Conservation (phyloP, 176 grass and related monocot species). For the Metroxylon sagu region DNA sequence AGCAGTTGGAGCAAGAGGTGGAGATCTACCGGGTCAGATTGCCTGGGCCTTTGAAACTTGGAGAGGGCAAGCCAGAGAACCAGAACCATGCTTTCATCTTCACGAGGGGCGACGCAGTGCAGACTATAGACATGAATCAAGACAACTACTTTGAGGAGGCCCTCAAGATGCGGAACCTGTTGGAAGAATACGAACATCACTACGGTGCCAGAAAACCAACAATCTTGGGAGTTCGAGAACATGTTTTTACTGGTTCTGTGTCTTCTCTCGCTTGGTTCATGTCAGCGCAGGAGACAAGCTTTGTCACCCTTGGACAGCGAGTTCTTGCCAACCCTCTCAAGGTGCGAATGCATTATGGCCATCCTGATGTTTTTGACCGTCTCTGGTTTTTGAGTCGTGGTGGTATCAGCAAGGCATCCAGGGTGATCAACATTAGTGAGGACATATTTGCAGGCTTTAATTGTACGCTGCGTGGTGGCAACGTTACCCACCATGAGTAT, state of each 20-base stretch:
- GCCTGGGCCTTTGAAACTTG: conserved; percentile 78
- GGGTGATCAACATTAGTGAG: conserved; percentile 94
- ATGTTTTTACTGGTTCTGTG: conserved; percentile 97
- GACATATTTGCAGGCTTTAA: conserved; percentile 99
- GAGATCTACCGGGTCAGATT: conserved; percentile 88
- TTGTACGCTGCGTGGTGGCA: conserved; percentile 90
- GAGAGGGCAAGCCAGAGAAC: conserved; percentile 97
- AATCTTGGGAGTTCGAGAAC: conserved; percentile 79
- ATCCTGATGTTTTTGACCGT: conserved; percentile 96
- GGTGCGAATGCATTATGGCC: conserved; percentile 96
- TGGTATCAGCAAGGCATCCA: conserved; percentile 93
- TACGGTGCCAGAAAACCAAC: conserved; percentile 68
- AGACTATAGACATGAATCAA: conserved; percentile 99
- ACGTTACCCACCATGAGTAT: conserved; percentile 95
- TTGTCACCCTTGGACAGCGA: conserved; percentile 95
- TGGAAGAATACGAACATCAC: conserved; percentile 76
- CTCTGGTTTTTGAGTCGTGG: conserved; percentile 90
- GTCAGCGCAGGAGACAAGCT: conserved; percentile 97
- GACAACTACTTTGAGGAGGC: conserved; percentile 97
- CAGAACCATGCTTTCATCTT: conserved; percentile 98
- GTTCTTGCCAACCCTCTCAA: conserved; percentile 87
- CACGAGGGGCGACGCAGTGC: conserved; percentile 80
- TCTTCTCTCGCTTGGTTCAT: conserved; percentile 99
- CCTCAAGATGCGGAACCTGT: conserved; percentile 95
- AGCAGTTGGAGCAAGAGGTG: conserved; percentile 53